phyloP scores from a whole-genome alignment of 163 green algal genomes.

The Scenedesmus sp. region DNA sequence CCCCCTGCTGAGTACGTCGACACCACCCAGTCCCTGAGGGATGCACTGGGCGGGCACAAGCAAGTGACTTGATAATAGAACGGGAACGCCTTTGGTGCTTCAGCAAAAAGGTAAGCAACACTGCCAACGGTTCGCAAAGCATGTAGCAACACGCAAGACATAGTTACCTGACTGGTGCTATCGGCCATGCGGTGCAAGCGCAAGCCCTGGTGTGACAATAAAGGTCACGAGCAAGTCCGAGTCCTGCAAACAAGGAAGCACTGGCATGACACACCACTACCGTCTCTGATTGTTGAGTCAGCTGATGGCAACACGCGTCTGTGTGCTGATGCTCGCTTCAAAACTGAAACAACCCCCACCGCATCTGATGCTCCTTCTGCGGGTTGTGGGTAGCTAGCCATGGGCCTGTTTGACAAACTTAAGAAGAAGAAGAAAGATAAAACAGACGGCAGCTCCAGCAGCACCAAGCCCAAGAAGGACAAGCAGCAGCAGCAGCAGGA shows the following conservation, averaged over 20 bases:
- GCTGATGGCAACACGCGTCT: neutral
- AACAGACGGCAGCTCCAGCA: neutral
- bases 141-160: neutral
- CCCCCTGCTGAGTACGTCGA: no score
- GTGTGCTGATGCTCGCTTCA: neutral
- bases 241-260: neutral
- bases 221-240: neutral
- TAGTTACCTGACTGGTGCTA: neutral
- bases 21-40: neutral
- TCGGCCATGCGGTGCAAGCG: neutral
- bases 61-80: neutral
- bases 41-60: neutral
- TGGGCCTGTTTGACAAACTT: slow-evolving; percentile 32
- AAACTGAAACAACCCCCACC: slow-evolving; percentile 1
- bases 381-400: neutral
- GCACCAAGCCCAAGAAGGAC: neutral
- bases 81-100: neutral
- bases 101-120: neutral
- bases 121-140: neutral
- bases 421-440: slow-evolving; percentile 40
- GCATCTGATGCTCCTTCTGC: slow-evolving; percentile 1
- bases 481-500: slow-evolving; percentile 40
- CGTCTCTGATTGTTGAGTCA: neutral
- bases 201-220: neutral
- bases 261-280: neutral